A percentile compares a stretch with the other conserved stretches of the same genome.
phyloP scores from a whole-genome alignment of 2,329 filamentous ascomycete species.

The Tolypocladium ovalisporum region DNA sequence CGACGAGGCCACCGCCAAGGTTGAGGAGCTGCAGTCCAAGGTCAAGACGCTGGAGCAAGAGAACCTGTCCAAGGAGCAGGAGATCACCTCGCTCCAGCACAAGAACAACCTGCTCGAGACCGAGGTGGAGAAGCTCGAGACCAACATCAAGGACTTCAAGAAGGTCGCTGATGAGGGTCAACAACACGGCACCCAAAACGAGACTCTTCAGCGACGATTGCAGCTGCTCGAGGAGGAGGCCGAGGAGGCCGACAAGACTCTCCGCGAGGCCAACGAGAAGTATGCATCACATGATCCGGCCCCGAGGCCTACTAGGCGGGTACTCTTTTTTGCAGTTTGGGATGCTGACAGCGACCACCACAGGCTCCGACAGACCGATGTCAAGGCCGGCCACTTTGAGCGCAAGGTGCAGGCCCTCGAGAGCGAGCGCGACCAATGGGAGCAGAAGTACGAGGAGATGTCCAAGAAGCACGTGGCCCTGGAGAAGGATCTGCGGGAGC shows the following conservation, averaged over 20 bases:
- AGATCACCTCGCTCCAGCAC: constrained; percentile 92
- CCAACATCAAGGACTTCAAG: constrained; percentile 76
- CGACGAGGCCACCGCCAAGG: constrained; percentile 70
- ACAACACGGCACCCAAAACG: constrained; percentile 79
- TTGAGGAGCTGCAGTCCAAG: constrained; percentile 77
- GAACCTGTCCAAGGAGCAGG: constrained; percentile 92
- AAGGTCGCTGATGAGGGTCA: constrained; percentile 71
- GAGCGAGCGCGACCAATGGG: constrained; percentile 84
- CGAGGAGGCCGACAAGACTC: constrained; percentile 89
- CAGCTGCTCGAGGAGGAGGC: constrained; percentile 97
- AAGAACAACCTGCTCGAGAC: constrained; percentile 84
- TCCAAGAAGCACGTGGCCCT: constrained; percentile 72
- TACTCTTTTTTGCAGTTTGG: neutral
- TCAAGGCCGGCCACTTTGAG: constrained; percentile 98
- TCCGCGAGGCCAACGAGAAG: constrained; percentile 98
- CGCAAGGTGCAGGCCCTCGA: constrained; percentile 98
- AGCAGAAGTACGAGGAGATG: constrained; percentile 97
- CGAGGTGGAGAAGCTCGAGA: constrained; percentile 90
- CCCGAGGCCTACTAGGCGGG: neutral
- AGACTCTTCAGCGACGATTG: constrained; percentile 81
- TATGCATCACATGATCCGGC: constrained; percentile 38
- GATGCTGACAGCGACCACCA: constrained; percentile 9
- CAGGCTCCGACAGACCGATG: constrained; percentile 96
- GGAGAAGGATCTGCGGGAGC: constrained; percentile 85
- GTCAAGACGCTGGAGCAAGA: constrained; percentile 91